These are phyloP conservation scores for Alloascoidea africana DNA, from an alignment of 805 yeast genomes.

Conservation along the genomic window DNA sequence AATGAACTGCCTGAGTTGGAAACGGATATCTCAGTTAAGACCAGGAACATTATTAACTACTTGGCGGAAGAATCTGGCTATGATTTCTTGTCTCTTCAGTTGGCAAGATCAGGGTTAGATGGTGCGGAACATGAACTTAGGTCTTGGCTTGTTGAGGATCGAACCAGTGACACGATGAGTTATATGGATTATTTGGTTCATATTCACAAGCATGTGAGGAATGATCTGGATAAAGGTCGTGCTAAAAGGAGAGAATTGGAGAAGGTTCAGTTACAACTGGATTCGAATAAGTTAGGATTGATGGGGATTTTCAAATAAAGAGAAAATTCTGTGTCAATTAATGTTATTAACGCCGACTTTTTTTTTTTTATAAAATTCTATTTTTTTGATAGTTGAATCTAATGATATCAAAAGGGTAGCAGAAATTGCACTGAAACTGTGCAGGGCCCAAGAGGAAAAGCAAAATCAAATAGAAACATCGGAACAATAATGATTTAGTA, in stretches of 20 bases:
- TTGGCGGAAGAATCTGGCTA: slow-evolving; percentile 27
- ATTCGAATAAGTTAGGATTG: neutral
- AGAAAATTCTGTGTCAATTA: too few relatives aligned
- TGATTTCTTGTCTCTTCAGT: slow-evolving; percentile 32
- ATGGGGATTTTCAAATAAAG: neutral
- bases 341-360: too few relatives aligned
- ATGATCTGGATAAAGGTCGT: slow-evolving; percentile 8
- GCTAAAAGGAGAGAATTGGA: slow-evolving; percentile 1
- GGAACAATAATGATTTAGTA: too few relatives aligned
- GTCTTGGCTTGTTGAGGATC: slow-evolving; percentile 63
- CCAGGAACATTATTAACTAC: slow-evolving; percentile 43
- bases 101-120: slow-evolving; percentile 54
- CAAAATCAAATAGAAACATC: too few relatives aligned
- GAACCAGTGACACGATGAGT: slow-evolving; percentile 34
- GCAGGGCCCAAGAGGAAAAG: too few relatives aligned
- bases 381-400: too few relatives aligned
- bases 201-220: slow-evolving; percentile 40
- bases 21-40: slow-evolving; percentile 54
- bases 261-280: neutral
- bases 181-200: slow-evolving; percentile 53
- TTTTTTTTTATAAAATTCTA: too few relatives aligned
- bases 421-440: too few relatives aligned
- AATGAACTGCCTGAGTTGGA: slow-evolving; percentile 57
- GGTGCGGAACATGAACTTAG: slow-evolving; percentile 40
- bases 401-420: too few relatives aligned